Evolutionary conservation across 371 early-diverging fungal genomes (phyloP).

Genomic region (Dichotomocladium elegans): DNA sequence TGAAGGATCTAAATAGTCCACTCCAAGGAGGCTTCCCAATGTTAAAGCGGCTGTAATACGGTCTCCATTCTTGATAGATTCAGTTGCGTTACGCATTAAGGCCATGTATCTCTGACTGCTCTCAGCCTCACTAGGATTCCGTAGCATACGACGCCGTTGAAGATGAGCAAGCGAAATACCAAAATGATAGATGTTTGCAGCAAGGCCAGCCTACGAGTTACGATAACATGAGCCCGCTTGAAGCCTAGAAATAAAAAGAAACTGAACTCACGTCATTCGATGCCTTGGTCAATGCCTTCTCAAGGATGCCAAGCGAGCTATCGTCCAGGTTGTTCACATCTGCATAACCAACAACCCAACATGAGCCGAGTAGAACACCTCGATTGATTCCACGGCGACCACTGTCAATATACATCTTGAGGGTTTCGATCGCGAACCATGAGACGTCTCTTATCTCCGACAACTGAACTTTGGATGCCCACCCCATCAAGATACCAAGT

Average conservation of each 20-base stretch:
- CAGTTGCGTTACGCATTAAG: not conserved
- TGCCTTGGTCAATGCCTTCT: not conserved
- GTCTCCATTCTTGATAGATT: conserved; percentile 8
- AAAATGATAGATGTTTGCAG: conserved; percentile 28
- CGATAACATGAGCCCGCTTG: too few relatives aligned
- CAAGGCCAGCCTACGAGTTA: not conserved
- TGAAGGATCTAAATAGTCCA: conserved; percentile 17
- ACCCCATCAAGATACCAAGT: conserved; percentile 41
- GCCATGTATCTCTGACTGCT: not conserved
- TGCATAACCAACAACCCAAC: conserved; percentile 29
- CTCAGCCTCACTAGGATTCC: not conserved
- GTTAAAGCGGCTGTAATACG: conserved; percentile 25
- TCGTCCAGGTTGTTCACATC: not conserved
- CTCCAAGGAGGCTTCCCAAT: conserved; percentile 26
- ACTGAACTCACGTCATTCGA: not conserved
- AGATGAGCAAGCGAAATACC: conserved; percentile 21
- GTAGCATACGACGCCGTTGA: not conserved
- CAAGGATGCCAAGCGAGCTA: not conserved
- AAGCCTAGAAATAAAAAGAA: too few relatives aligned
- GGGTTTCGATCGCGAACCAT: conserved; percentile 14
- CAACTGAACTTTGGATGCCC: conserved; percentile 24
- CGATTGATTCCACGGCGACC: conserved; percentile 5
- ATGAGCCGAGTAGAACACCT: conserved; percentile 27
- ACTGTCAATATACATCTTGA: conserved; percentile 12
- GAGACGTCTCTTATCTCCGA: conserved; percentile 23